A percentile compares a stretch with the other conserved stretches of the same genome.
Conservation (phyloP, 805 yeast genomes). For the fission yeast (Schizosaccharomyces pombe) region DNA sequence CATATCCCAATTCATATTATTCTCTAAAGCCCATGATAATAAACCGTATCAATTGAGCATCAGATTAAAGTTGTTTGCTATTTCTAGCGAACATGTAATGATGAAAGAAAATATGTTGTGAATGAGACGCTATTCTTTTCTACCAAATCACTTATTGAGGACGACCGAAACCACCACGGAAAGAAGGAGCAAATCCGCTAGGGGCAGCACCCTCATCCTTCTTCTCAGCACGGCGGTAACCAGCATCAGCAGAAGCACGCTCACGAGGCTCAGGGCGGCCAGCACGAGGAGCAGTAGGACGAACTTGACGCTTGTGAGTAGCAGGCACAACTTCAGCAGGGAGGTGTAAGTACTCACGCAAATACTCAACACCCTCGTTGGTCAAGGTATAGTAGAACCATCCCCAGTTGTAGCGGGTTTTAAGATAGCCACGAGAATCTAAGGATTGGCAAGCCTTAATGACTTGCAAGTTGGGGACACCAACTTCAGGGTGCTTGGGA, state of each 20-base stretch:
- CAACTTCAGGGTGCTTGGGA: conserved; percentile 88
- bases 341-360: conserved; percentile 92
- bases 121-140: no score
- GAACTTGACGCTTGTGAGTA: conserved; percentile 87
- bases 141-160: not conserved
- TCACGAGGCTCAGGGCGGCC: conserved; percentile 18
- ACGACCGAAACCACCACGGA: conserved; percentile 6
- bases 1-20: no score
- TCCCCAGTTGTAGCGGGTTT: conserved; percentile 99
- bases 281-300: conserved; percentile 16
- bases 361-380: conserved; percentile 96
- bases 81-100: no score
- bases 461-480: conserved; percentile 9
- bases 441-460: conserved; percentile 98
- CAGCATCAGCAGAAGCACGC: conserved; percentile 28
- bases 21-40: no score
- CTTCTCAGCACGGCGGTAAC: conserved; percentile 27
- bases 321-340: conserved; percentile 97
- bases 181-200: conserved; percentile 4
- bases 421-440: conserved; percentile 95
- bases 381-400: conserved; percentile 99
- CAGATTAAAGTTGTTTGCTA: no score
- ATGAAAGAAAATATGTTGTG: no score
- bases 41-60: no score
- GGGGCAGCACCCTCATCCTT: conserved; percentile 12